Percentiles rank a stretch among this genome's conserved stretches.
These are phyloP conservation scores for Alternaria atra DNA, from an alignment of 2,329 filamentous ascomycete genomes.

Conservation along the genomic window DNA sequence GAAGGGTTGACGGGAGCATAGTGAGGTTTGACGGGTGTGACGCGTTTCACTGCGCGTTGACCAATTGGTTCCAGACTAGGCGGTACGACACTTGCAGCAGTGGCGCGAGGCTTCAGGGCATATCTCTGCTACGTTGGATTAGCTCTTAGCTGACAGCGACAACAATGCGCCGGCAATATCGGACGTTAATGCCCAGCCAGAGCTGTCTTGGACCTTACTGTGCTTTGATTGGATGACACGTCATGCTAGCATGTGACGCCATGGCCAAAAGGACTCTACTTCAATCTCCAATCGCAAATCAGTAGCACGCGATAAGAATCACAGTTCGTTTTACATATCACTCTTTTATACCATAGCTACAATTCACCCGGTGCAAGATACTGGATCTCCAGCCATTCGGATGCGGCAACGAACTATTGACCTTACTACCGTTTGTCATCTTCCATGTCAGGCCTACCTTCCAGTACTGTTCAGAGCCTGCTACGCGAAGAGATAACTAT, in stretches of 20 bases:
- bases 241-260: constrained; percentile 6
- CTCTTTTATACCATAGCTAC: background rate
- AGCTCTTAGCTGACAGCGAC: constrained; percentile 8
- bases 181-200: constrained; percentile 7
- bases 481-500: background rate
- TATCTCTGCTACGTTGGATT: constrained; percentile 12
- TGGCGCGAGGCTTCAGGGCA: constrained; percentile 8
- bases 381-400: background rate
- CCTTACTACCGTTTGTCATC: background rate
- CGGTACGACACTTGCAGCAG: constrained; percentile 11
- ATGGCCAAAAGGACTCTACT: constrained; percentile 3
- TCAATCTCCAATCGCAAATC: constrained; percentile 14
- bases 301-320: constrained; percentile 19
- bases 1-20: constrained; percentile 30
- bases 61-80: constrained; percentile 7
- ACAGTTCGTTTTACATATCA: constrained; percentile 25
- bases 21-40: constrained; percentile 18
- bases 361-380: background rate
- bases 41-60: constrained; percentile 16
- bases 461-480: background rate
- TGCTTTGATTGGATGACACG: constrained; percentile 8
- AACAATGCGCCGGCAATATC: constrained; percentile 14
- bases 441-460: background rate
- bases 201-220: constrained; percentile 8
- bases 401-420: background rate